phyloP scores from a whole-genome alignment of 768 basidiomycete species.

The Pulveroboletus sp. region DNA sequence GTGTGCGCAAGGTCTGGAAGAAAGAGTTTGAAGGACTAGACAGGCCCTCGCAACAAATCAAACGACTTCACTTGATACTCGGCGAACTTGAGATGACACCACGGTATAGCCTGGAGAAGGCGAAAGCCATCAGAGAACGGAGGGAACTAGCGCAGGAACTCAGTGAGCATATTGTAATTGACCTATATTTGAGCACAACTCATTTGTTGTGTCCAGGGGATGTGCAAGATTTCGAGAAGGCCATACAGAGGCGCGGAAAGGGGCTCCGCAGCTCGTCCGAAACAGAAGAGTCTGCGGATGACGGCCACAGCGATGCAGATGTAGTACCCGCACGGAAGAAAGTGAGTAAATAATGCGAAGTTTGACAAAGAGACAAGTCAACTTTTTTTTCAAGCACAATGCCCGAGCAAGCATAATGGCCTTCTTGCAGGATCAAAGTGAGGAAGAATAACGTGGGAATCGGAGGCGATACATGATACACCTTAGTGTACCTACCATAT shows the following conservation, averaged over 20 bases:
- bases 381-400: conserved; percentile 31
- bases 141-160: conserved; percentile 78
- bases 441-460: conserved; percentile 36
- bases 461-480: no score
- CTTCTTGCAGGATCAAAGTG: conserved; percentile 70
- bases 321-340: conserved; percentile 39
- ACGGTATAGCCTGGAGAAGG: conserved; percentile 74
- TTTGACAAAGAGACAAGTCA: no score
- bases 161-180: conserved; percentile 41
- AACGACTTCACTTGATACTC: conserved; percentile 60
- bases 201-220: conserved; percentile 49
- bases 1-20: conserved; percentile 72
- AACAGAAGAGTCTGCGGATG: conserved; percentile 30
- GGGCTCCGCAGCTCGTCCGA: conserved; percentile 7
- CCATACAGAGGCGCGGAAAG: conserved; percentile 33
- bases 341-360: conserved; percentile 30
- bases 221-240: conserved; percentile 64
- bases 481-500: no score
- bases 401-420: conserved; percentile 63
- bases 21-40: conserved; percentile 64
- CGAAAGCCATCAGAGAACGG: conserved; percentile 65
- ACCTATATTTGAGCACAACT: background rate
- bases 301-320: conserved; percentile 30
- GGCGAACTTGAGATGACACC: conserved; percentile 77
- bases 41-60: conserved; percentile 58